Evolutionary conservation across 495 filamentous ascomycete species (phyloP), one percentile per base, ranked within the genome.

Genomic region (Podospora didyma): DNA sequence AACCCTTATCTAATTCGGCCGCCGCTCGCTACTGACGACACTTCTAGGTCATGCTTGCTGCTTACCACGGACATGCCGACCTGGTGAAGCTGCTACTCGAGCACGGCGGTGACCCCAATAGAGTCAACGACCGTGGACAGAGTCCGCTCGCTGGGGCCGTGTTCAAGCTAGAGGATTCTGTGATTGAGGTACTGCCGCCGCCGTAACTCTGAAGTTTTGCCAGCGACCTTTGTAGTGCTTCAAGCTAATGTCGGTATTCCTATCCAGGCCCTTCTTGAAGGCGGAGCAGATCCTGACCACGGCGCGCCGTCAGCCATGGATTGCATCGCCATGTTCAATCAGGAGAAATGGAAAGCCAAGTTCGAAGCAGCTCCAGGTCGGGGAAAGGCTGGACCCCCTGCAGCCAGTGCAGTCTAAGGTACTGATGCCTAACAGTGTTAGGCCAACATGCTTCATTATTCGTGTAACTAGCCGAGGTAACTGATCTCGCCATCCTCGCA

Each of bases 31-130:
- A 3, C 46, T 10, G 46, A n/a, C n/a, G n/a, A n/a, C n/a, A n/a
- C n/a, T n/a, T 21, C 44, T 22, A 81, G 78, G 67, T 83, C 24
- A 82, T 89, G 80, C 74, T 83, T 7, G 76, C 79, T 7, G 73
- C 78, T 5, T 83, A 83, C 58, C 72, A 82, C 51, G 79, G 78
- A 51, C 80, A 82, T 49, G 72, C 73, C 22, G 65, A 76, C 2
- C 69, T 82, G 10, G 79, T 80, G 48, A 73, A 69, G 19, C 63
- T 81, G 12, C 71, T 83, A 5, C 63, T 82, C 11, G 63, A 74
- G 11, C 72, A 79, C 53, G 75, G 77, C 7, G 80, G 76, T 6
- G 75, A 83, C 57, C 73, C 79, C 7, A 82, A 82, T 51, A 66
- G 72, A 2, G 57, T 82, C 9, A 82, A 83, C 47, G 80, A 82